Base-by-base conservation (phyloP, 2,329 filamentous ascomycete species). In the Colletotrichum limetticola region DNA sequence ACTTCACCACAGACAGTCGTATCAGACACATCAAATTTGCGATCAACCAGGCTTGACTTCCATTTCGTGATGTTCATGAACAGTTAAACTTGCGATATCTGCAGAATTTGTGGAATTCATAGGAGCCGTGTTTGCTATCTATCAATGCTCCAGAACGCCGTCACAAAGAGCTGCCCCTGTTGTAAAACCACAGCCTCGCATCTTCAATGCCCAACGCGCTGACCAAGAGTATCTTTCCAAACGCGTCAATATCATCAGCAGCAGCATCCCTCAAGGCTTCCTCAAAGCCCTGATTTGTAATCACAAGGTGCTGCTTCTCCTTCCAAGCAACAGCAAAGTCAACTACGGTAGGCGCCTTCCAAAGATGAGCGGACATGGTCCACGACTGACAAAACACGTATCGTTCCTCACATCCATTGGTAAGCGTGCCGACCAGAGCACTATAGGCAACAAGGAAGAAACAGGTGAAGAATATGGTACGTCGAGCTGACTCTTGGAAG, bases 401-500 rank as follows among this genome's bases (percentile, higher is more conserved):
- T 63, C 74, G 78, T 2, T 79, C 80, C 57, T 80, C 79, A 46
- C 82, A 83, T 2, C 75, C 69, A 3, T 72, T 72, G 4, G 28
- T 5, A 9, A 68, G 69, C 3, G 77, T 74, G 2, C 80, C 80
- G 2, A 79, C 70, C n/a, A 85, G 73, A 19, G 83, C 74, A 1
- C 81, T 78, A 70, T 85, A 83, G 14, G 78, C 73, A 59, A 84
- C 81, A 22, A 83, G 64, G 65, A 89, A 82, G 56, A 87, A 88
- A 74, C 86, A 86, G 0, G 84, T 78, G 14, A 87, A 80, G 1
- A 90, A 78, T 0, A 87, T 80, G 0, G 88, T 90, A 19, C 89
- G 85, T 2, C 88, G 83, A 1, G 85, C 81, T 0, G 88, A 89
- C 76, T 91, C 89, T 12, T 88, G 83, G 24, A 89, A 81, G 3